Conservation (phyloP, 2,329 filamentous ascomycete species). For the Diaporthe caulivora region DNA sequence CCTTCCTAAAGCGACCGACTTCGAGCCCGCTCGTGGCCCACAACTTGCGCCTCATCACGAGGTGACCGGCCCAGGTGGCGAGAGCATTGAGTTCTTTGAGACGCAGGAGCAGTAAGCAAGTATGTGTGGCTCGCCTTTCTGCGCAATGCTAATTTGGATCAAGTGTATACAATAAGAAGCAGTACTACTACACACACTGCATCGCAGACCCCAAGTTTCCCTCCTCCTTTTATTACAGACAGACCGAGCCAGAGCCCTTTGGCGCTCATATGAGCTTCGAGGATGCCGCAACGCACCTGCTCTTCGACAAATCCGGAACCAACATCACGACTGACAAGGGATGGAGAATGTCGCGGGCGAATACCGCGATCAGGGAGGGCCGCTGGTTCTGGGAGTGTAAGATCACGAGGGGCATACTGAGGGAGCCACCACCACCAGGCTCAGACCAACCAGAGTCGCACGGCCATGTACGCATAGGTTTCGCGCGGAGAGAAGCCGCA, state of each 20-base stretch:
- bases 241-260: constrained; percentile 87
- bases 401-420: constrained; percentile 80
- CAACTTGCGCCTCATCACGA: constrained; percentile 69
- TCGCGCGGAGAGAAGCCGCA: constrained; percentile 83
- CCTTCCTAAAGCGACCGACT: constrained; percentile 72
- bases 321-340: constrained; percentile 92
- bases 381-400: constrained; percentile 96
- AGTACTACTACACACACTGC: constrained; percentile 90
- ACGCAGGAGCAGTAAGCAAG: constrained; percentile 72
- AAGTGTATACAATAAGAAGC: constrained; percentile 74
- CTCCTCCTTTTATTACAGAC: constrained; percentile 88
- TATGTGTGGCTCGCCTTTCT: neutral
- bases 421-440: constrained; percentile 52
- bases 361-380: constrained; percentile 90
- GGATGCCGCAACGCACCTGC: constrained; percentile 87
- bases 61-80: constrained; percentile 61
- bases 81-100: constrained; percentile 70
- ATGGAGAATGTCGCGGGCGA: constrained; percentile 90
- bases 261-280: constrained; percentile 91
- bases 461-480: constrained; percentile 85
- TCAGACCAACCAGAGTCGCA: constrained; percentile 61
- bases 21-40: constrained; percentile 69
- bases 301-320: constrained; percentile 80
- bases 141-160: neutral
- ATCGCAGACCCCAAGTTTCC: constrained; percentile 91